Evolutionary conservation across 768 basidiomycete species (phyloP).

Genomic region (Phaeolepiota aurea): DNA sequence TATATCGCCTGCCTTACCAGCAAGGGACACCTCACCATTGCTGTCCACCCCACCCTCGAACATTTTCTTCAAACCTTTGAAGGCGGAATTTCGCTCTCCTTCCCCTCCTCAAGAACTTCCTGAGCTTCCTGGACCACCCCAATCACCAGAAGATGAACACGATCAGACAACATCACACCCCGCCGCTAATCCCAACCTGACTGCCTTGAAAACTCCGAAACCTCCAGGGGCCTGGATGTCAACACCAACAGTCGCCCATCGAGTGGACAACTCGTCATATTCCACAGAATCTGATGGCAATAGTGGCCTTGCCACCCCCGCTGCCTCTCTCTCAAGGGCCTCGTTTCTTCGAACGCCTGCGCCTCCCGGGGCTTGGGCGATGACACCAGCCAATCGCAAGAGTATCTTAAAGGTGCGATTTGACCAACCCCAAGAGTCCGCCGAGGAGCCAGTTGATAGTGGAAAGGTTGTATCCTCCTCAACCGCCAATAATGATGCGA

Average conservation of each 20-base stretch:
- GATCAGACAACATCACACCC: conserved; percentile 10
- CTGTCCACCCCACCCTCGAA: conserved; percentile 11
- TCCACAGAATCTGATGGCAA: conserved; percentile 13
- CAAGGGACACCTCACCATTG: conserved; percentile 1
- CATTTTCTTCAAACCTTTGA: conserved; percentile 28
- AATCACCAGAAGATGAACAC: conserved; percentile 20
- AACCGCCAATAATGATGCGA: neutral
- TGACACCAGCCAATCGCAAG: conserved; percentile 49
- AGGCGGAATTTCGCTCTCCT: conserved; percentile 48
- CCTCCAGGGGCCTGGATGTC: conserved; percentile 32
- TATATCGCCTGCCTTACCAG: neutral
- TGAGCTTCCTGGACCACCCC: conserved; percentile 59
- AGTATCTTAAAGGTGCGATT: conserved; percentile 69
- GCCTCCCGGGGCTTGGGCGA: conserved; percentile 62
- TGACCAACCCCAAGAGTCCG: too few species aligned
- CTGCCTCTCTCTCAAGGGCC: conserved; percentile 40
- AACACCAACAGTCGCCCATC: too few species aligned
- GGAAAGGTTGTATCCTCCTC: conserved; percentile 8
- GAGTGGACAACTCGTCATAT: too few species aligned
- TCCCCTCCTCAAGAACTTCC: conserved; percentile 56
- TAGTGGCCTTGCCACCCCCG: conserved; percentile 38
- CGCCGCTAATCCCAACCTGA: conserved; percentile 8
- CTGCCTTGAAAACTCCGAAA: conserved; percentile 29
- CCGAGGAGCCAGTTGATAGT: conserved; percentile 18
- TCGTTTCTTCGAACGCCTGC: conserved; percentile 49